Conservation (phyloP, 331 rosid genomes). For the Ulmus americana region DNA sequence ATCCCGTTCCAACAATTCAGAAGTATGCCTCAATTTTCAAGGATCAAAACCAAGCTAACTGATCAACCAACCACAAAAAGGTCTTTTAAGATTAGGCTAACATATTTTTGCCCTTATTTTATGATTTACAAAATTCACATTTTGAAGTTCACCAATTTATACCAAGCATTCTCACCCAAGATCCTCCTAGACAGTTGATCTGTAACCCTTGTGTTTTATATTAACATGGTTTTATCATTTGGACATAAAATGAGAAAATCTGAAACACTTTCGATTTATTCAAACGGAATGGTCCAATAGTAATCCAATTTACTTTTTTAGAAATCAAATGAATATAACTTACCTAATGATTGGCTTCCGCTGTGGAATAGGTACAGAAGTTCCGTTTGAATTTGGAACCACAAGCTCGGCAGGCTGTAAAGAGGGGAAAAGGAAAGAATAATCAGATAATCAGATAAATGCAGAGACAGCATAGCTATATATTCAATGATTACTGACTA, state of each 20-base stretch:
- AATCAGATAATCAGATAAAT: neutral
- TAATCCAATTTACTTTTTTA: too few relatives aligned
- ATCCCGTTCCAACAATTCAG: too few relatives aligned
- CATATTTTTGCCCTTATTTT: too few relatives aligned
- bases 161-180: too few relatives aligned
- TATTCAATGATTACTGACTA: neutral
- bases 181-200: too few relatives aligned
- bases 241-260: neutral
- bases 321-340: neutral
- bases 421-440: constrained; percentile 14
- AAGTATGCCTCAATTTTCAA: too few relatives aligned
- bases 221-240: neutral
- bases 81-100: too few relatives aligned
- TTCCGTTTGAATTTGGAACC: constrained; percentile 38
- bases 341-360: constrained; percentile 83
- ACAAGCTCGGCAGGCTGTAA: constrained; percentile 66
- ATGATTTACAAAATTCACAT: too few relatives aligned
- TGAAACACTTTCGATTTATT: neutral
- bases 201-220: neutral
- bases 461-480: neutral
- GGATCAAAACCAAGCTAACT: too few relatives aligned
- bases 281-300: too few relatives aligned
- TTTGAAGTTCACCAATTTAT: too few relatives aligned
- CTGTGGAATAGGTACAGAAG: constrained; percentile 42
- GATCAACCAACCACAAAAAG: too few relatives aligned